Conservation (phyloP, 352 stramenopile species). For the Hyaloperonospora brassicae region DNA sequence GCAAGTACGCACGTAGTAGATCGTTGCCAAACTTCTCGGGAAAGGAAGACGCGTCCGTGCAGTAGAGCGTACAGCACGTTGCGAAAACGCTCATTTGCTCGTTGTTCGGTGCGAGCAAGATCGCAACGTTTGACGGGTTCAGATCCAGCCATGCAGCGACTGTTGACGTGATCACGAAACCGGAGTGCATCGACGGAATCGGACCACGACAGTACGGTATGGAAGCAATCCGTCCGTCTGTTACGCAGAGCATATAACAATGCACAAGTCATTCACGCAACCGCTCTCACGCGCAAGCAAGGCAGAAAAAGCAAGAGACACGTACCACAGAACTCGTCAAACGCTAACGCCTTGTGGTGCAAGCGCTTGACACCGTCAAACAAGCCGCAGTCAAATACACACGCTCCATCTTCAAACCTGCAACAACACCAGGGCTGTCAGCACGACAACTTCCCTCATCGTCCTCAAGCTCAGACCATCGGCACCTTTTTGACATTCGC, state of each 20-base stretch:
- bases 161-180: slow-evolving; percentile 76
- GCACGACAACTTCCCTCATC: background rate
- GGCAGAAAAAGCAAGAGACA: background rate
- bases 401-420: slow-evolving; percentile 74
- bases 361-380: slow-evolving; percentile 78
- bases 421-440: background rate
- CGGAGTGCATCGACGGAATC: slow-evolving; percentile 79
- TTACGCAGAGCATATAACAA: background rate
- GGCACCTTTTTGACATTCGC: slow-evolving; percentile 55
- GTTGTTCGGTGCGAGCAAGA: slow-evolving; percentile 77
- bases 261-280: too few relatives aligned
- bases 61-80: slow-evolving; percentile 81
- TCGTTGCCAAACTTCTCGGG: slow-evolving; percentile 66
- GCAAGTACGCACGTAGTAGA: slow-evolving; percentile 65
- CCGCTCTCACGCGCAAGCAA: too few relatives aligned
- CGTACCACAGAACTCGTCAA: slow-evolving; percentile 82
- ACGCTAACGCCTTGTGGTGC: slow-evolving; percentile 74
- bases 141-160: slow-evolving; percentile 77
- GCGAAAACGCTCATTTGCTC: slow-evolving; percentile 85
- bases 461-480: background rate
- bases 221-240: slow-evolving; percentile 75
- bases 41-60: slow-evolving; percentile 53
- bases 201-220: slow-evolving; percentile 63
- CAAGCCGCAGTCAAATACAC: slow-evolving; percentile 79
- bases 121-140: slow-evolving; percentile 63